Conservation (phyloP, 805 yeast species). For the Isabelozyma heimii region DNA sequence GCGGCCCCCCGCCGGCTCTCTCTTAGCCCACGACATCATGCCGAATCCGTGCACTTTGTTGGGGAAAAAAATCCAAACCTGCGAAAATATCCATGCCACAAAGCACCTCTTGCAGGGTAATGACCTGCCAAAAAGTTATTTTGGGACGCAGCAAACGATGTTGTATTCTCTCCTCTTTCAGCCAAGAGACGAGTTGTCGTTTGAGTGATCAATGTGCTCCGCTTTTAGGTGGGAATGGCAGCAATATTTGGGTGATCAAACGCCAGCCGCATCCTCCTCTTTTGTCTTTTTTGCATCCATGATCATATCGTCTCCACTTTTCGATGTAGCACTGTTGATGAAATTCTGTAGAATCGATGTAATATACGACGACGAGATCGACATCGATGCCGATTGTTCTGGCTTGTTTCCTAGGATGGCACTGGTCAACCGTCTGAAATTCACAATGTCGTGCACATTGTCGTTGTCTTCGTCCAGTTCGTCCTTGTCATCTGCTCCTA, state of each 20-base stretch:
- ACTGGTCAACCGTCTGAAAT: conserved; percentile 23
- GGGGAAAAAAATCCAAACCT: neutral
- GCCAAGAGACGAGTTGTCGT: neutral
- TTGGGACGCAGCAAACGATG: conserved; percentile 1
- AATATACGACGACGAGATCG: conserved; percentile 19
- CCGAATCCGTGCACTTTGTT: neutral
- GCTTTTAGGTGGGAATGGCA: no score
- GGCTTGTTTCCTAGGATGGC: conserved; percentile 6
- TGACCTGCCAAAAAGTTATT: neutral
- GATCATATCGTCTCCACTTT: neutral
- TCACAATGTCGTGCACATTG: conserved; percentile 16
- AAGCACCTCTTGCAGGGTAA: neutral
- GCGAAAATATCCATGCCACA: neutral
- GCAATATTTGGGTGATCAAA: no score
- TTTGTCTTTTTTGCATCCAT: neutral
- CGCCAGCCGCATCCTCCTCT: conserved; percentile 2
- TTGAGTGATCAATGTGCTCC: no score
- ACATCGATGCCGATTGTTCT: neutral
- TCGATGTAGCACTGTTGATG: conserved; percentile 24
- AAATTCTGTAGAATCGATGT: conserved; percentile 37
- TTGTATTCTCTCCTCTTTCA: neutral
- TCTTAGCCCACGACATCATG: neutral
- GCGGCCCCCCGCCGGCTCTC: no score
- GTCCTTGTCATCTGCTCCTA: conserved; percentile 1
- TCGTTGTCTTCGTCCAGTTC: conserved; percentile 20